A percentile compares a stretch with the other conserved stretches of the same genome.
These are phyloP conservation scores for Chenopodium suecicum DNA, from an alignment of 148 eudicot genomes.

Conservation along the genomic window DNA sequence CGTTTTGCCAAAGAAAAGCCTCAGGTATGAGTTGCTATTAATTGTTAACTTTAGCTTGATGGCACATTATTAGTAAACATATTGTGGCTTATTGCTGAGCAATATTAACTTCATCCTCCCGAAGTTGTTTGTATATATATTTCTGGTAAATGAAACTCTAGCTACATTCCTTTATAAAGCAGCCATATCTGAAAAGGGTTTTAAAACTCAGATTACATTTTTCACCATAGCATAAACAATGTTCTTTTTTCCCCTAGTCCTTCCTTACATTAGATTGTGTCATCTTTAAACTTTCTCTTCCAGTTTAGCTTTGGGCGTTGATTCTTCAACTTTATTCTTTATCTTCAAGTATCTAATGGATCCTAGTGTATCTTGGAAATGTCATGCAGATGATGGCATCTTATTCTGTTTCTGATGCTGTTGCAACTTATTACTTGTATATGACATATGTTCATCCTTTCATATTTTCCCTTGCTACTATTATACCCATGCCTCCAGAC, in stretches of 20 bases:
- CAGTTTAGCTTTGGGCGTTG: not conserved
- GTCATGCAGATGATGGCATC: constrained; percentile 97
- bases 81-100: not conserved
- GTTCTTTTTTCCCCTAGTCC: not conserved
- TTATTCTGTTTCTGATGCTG: constrained; percentile 99
- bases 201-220: not conserved
- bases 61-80: not conserved
- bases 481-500: constrained; percentile 99
- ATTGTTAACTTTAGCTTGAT: not conserved
- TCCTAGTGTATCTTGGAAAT: constrained; percentile 22
- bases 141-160: not conserved
- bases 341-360: constrained; percentile 22
- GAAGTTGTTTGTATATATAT: too few species aligned
- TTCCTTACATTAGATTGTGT: too few species aligned
- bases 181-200: not conserved
- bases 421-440: constrained; percentile 93
- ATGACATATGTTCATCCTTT: constrained; percentile 99
- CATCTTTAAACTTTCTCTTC: not conserved
- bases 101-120: not conserved
- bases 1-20: constrained; percentile 89
- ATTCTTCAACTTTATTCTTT: not conserved
- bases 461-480: constrained; percentile 96
- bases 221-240: not conserved
- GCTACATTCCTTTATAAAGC: not conserved
- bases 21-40: constrained; percentile 57